Evolutionary conservation across 345 rosid genomes (phyloP), one percentile per base, ranked within the genome.

Genomic region (Atalantia buxifolia): DNA sequence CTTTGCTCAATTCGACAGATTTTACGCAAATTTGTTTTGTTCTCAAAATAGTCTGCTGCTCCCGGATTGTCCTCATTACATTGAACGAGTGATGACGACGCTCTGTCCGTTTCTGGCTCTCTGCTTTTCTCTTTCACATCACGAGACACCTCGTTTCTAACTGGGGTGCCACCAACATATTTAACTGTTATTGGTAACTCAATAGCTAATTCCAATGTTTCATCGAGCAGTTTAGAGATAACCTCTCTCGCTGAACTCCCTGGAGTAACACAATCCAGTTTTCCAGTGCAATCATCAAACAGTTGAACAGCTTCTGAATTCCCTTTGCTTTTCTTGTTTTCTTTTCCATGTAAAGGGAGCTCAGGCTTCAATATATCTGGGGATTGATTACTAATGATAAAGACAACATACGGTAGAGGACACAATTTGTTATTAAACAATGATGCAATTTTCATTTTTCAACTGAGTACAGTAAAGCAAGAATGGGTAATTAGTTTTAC

Each of bases 11-110:
- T 78, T 66, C 71, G 79, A 78, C 78, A 56, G 27, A 90, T 80
- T 71, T 73, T 77, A 53, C 86, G 83, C 79, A 88, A 80, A 76
- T 82, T 77, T 72, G 72, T 81, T 74, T 88, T 89, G 68, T 72
- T 71, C 57, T 83, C 79, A 79, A 69, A 78, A 66, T 27, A 68
- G 10, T 66, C 68, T 62, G 42, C 50, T 76, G 79, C 85, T 70
- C 59, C 53, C 74, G 78, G 71, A 22, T 74, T 16, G 28, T 36
- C 66, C 71, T 73, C 70, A 61, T 56, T 72, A 63, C 78, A 33
- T n/a, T 76, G 79, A 42, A 60, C 31, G 31, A 67, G 25, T 63
- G 77, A 81, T 36, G 74, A 68, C 28, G 55, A 7, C 14, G 57
- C 66, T 56, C 76, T 70, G 2, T 22, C 73, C 33, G 33, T 55